Evolutionary conservation across 1,284 basidiomycete species (phyloP), one percentile per base, ranked within the genome.

Genomic region (Ustilago bromivora): DNA sequence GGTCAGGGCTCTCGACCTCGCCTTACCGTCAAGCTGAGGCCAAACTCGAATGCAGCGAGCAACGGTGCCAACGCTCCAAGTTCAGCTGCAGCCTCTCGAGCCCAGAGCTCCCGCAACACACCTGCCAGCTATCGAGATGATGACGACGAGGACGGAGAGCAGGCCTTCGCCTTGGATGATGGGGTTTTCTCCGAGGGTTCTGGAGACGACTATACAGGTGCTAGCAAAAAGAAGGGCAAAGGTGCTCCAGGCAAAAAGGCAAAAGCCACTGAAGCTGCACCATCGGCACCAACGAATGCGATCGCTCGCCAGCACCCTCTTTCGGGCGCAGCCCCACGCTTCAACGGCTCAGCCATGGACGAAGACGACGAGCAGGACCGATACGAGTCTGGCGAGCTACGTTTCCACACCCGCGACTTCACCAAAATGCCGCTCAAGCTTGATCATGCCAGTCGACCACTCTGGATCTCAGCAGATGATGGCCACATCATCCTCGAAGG

Each of bases 381-480:
- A 4, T 71, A 66, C 61, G 73, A 76, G 23, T 62, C 71, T 23
- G 73, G 73, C 40, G 72, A 76, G 57, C 68, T 98, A 93, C 35
- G 96, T 94, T 72, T 91, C 91, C 88, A 97, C 94, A 71, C 71
- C 2, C 75, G 82, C 36, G 82, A 85, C 64, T 84, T 84, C 41
- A 81, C 81, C 31, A 75, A 77, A 55, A 78, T 84, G 76, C 80
- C 79, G 46, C 78, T 86, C 61, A 86, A 86, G 74, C 66, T 77
- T 38, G 84, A 85, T 54, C 84, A 86, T 55, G 64, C 72, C 13
- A 80, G 79, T 41, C 66, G 84, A 1, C 84, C 84, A 13, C 76
- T 86, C 5, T 86, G 84, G 84, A 86, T 86, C 60, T 81, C 80
- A 12, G 84, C 84, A 3, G 82, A 85, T 66, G 82, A 85, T 46